Percentiles rank a stretch among this genome's conserved stretches.
Evolutionary conservation across 306 rosid genomes (phyloP).

Genomic region (Luffa aegyptiaca): DNA sequence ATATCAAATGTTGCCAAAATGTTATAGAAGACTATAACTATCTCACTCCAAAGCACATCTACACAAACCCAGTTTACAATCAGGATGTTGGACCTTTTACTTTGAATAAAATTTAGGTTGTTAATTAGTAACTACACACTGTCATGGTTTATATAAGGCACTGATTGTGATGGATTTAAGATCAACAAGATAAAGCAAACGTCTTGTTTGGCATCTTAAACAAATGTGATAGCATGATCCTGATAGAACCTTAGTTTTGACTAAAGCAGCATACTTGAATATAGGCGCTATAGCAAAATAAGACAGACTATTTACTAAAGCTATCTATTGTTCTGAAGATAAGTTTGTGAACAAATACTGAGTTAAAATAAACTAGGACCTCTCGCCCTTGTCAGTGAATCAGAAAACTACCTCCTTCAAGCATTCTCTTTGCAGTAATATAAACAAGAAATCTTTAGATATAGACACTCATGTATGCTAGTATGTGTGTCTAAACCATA

Average conservation of each 20-base stretch:
- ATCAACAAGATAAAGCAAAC: neutral
- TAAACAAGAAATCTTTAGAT: neutral
- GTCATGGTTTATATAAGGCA: neutral
- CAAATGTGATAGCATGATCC: neutral
- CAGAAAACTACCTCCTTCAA: neutral
- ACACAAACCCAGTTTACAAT: neutral
- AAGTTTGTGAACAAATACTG: neutral
- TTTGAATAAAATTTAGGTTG: neutral
- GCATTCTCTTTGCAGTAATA: neutral
- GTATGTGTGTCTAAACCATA: neutral
- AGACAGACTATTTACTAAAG: neutral
- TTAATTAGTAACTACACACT: neutral
- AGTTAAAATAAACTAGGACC: neutral
- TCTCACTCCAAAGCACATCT: neutral
- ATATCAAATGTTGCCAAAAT: neutral
- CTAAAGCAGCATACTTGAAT: neutral
- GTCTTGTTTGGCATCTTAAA: neutral
- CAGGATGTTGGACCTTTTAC: neutral
- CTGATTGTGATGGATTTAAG: neutral
- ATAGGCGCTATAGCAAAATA: neutral
- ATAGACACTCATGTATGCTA: neutral
- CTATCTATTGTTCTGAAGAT: neutral
- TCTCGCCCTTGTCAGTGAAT: neutral
- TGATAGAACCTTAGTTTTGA: neutral
- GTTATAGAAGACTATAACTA: neutral